A percentile compares a stretch with the other conserved stretches of the same genome.
Evolutionary conservation across 2,329 filamentous ascomycete genomes (phyloP).

Genomic region (Cryphonectria parasitica): DNA sequence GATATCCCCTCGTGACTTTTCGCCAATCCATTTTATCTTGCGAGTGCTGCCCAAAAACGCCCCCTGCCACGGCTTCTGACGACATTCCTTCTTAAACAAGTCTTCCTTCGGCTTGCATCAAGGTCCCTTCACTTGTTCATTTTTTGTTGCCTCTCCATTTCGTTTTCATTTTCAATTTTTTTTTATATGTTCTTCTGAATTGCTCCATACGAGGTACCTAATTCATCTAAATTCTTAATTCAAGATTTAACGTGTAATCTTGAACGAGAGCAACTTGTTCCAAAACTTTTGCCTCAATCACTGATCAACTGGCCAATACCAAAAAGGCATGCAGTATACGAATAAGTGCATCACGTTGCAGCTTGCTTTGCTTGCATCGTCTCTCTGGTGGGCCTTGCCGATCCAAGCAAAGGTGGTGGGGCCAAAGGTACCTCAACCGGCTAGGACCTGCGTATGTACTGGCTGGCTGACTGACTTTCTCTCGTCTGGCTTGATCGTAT

Average conservation of each 20-base stretch:
- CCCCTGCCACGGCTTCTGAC: constrained; percentile 8
- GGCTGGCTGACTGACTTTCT: neutral
- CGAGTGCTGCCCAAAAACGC: neutral
- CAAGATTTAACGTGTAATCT: neutral
- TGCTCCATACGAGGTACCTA: too few relatives aligned
- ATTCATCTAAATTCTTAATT: neutral
- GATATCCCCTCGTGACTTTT: constrained; percentile 3
- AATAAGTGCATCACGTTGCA: constrained; percentile 1
- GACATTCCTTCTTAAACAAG: constrained; percentile 8
- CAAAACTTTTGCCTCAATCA: neutral
- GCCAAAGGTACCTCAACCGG: constrained; percentile 2
- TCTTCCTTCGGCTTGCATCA: neutral
- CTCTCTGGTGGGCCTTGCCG: neutral
- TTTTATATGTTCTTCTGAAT: neutral
- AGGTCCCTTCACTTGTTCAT: neutral
- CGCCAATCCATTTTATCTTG: constrained; percentile 1
- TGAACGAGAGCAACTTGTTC: neutral
- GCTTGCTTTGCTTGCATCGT: constrained; percentile 1
- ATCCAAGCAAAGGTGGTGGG: neutral
- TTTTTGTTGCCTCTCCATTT: neutral
- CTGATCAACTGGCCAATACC: neutral
- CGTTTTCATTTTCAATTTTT: neutral
- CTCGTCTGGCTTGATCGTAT: neutral
- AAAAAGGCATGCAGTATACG: neutral
- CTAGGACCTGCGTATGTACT: neutral